Evolutionary conservation across 345 rosid species (phyloP), one percentile per base, ranked within the genome.

Genomic region (Populus deltoides): DNA sequence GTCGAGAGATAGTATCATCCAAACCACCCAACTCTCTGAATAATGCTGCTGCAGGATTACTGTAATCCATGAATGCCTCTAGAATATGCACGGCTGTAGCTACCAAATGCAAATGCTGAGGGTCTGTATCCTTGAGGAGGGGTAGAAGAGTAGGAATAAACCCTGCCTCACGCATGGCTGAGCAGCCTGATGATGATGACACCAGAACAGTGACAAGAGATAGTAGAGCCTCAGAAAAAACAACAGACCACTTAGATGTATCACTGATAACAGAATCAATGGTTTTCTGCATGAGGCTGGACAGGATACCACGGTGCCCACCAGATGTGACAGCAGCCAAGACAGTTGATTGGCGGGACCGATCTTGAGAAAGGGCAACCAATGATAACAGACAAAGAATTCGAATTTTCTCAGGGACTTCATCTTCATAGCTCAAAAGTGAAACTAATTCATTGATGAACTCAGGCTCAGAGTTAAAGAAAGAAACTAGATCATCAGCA

Each of bases 1-100:
- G 79, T 74, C 99, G 96, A 73, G 84, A 86, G 63, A 95, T 92
- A 55, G 97, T 90, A 81, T 93, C 97, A 88, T 95, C 99, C 82
- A 93, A 85, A 82, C 97, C 99, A 80, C 99, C 98, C 89, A 93
- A 86, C 79, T 93, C 99, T 86, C 99, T 88, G 85, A 93, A 95
- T 83, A 95, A 85, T 74, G 93, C 87, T 81, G 96, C 96, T 74
- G 98, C 97, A 70, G 97, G 98, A 83, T 93, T 90, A 80, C 98
- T 92, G 80, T 91, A 93, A 80, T 92, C 99, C 98, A 95, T 95
- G 83, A 95, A 95, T 68, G 94, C 91, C 80, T 92, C 99, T 51
- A 95, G 87, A 83, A 95, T 89, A 81, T 89, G 94, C 82, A 95
- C 96, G 53, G 98, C 94, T 15, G 97, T 80, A 74, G 93, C 84